Percentiles rank a stretch among this genome's conserved stretches.
These are phyloP conservation scores for Peniophora sp. DNA, from an alignment of 1,284 basidiomycete genomes.

Conservation along the genomic window DNA sequence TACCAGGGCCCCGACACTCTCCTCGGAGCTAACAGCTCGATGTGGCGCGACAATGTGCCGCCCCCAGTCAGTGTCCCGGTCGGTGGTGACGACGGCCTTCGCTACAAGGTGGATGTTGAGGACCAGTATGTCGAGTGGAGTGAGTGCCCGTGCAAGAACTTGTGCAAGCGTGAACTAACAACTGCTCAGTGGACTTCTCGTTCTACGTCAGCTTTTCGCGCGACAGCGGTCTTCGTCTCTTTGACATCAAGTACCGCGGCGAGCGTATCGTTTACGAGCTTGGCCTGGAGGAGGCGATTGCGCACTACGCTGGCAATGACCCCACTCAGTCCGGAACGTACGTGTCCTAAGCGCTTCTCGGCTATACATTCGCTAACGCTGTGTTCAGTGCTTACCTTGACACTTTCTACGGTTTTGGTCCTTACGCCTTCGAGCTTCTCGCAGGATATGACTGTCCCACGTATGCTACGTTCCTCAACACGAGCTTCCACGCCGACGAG, in stretches of 20 bases:
- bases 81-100: background rate
- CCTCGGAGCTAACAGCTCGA: background rate
- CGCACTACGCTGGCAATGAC: background rate
- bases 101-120: background rate
- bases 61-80: background rate
- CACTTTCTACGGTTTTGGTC: background rate
- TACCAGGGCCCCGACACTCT: background rate
- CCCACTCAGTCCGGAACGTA: background rate
- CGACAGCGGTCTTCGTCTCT: background rate
- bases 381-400: background rate
- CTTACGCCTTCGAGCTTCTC: background rate
- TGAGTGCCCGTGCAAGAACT: too few relatives aligned
- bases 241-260: background rate
- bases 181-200: background rate
- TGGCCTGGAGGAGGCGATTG: background rate
- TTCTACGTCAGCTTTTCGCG: background rate
- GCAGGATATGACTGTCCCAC: background rate
- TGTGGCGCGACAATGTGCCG: background rate
- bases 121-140: background rate
- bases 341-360: background rate
- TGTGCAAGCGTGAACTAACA: too few relatives aligned
- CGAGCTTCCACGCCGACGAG: background rate
- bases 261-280: background rate
- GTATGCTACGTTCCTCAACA: background rate
- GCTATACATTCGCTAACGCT: background rate